Percentiles rank a stretch among this genome's conserved stretches.
phyloP scores from a whole-genome alignment of 176 grass and related monocot genomes.

The Cymbopogon citratus region DNA sequence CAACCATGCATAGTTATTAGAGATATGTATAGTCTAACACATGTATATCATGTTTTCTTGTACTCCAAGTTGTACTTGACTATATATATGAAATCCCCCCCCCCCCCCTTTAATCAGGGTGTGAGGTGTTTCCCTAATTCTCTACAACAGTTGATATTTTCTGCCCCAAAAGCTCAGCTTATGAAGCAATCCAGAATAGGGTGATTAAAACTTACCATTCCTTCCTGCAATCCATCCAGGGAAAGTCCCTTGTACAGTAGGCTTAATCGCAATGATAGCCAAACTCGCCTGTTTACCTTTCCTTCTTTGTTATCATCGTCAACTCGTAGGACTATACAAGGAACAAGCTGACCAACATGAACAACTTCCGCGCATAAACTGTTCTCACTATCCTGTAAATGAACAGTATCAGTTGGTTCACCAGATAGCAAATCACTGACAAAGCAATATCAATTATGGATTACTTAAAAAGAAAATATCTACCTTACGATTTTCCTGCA shows the following conservation, averaged over 20 bases:
- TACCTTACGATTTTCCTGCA: constrained; percentile 46
- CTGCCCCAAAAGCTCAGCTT: constrained; percentile 4
- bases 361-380: constrained; percentile 56
- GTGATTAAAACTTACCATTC: constrained; percentile 63
- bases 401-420: constrained; percentile 7
- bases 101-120: too few species aligned
- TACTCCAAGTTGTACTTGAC: too few species aligned
- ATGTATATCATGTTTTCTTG: too few species aligned
- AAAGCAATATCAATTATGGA: constrained; percentile 14
- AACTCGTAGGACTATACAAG: constrained; percentile 72
- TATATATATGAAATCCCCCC: neutral
- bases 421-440: neutral
- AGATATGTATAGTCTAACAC: constrained; percentile 7
- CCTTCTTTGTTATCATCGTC: constrained; percentile 90
- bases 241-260: constrained; percentile 77
- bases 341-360: constrained; percentile 75
- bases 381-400: constrained; percentile 62
- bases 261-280: constrained; percentile 74
- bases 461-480: neutral
- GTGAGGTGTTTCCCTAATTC: too few species aligned
- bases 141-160: neutral
- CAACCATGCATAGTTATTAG: too few species aligned
- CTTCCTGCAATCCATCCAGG: constrained; percentile 86
- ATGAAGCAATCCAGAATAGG: neutral
- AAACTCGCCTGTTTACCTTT: constrained; percentile 77